Conservation (phyloP, 495 filamentous ascomycete genomes). For the Hyaloscypha hepaticicola region DNA sequence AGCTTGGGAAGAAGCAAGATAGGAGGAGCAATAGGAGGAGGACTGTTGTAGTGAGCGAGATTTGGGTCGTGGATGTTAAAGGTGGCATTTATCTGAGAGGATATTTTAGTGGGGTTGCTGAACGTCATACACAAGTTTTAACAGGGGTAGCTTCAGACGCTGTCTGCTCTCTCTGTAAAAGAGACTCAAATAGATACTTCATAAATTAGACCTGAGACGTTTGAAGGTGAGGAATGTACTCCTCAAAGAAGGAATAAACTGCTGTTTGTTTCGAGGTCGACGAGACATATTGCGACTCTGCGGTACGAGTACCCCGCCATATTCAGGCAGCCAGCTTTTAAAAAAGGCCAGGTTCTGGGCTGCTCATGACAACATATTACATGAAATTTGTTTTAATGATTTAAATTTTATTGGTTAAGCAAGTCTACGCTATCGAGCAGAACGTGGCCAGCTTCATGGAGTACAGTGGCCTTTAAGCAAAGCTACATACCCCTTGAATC, state of each 20-base stretch:
- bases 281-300: conserved; percentile 1
- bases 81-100: conserved; percentile 21
- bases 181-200: neutral
- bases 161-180: neutral
- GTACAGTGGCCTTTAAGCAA: neutral
- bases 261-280: neutral
- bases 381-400: neutral
- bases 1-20: conserved; percentile 36
- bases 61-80: conserved; percentile 14
- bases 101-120: conserved; percentile 11
- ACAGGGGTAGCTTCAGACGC: conserved; percentile 13
- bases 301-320: too few species aligned
- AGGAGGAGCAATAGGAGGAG: conserved; percentile 47
- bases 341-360: conserved; percentile 2
- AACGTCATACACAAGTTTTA: conserved; percentile 7
- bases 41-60: conserved; percentile 39
- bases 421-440: neutral
- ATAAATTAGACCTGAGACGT: neutral
- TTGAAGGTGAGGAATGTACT: neutral
- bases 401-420: neutral
- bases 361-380: neutral
- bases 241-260: neutral
- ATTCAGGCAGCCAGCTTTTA: neutral
- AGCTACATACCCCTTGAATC: conserved; percentile 2
- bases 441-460: neutral